Evolutionary conservation across 805 yeast species (phyloP), one percentile per base, ranked within the genome.

Genomic region (Saturnispora hagleri): DNA sequence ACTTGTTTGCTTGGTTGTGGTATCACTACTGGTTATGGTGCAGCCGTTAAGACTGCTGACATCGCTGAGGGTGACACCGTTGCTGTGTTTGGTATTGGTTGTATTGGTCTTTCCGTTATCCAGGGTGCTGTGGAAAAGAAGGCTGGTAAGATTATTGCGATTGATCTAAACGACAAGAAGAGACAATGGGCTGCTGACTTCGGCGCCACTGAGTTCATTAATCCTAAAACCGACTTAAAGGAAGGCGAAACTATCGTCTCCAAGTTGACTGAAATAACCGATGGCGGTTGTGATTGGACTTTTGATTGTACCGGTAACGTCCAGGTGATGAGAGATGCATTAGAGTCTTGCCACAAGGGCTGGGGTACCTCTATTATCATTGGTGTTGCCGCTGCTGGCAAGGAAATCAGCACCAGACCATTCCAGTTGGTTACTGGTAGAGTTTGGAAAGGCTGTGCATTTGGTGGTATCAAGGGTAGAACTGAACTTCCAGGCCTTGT

Each of bases 371-470:
- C 97, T 22, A 79, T 91, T 61, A 76, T 93, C 63, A 93, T 93
- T 66, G 99, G 99, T 69, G 99, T 93, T 60, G 99, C 99, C 46
- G 96, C 97, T 60, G 96, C 97, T 41, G 99, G 99, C 59, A 77
- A 89, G 72, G 98, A 93, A 73, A 90, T 95, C 58, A 72, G 96
- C 53, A 93, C 98, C 46, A 82, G 98, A 73, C 99, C 99, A 55
- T 93, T 93, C 87, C 98, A 91, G 76, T 81, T 93, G 70, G 98
- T 93, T 58, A 93, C 98, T 42, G 99, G 99, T 62, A 84, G 99
- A 73, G 96, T 87, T 50, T 91, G 99, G 98, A 86, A 81, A 70
- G 99, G 99, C 62, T 88, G 96, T 65, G 99, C 99, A n/a, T 93
- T 89, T 62, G 99, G 99, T 64, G 99, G 98, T 69, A 89, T 93